Conservation (phyloP, 2,329 filamentous ascomycete genomes). For the Emericellopsis atlantica region DNA sequence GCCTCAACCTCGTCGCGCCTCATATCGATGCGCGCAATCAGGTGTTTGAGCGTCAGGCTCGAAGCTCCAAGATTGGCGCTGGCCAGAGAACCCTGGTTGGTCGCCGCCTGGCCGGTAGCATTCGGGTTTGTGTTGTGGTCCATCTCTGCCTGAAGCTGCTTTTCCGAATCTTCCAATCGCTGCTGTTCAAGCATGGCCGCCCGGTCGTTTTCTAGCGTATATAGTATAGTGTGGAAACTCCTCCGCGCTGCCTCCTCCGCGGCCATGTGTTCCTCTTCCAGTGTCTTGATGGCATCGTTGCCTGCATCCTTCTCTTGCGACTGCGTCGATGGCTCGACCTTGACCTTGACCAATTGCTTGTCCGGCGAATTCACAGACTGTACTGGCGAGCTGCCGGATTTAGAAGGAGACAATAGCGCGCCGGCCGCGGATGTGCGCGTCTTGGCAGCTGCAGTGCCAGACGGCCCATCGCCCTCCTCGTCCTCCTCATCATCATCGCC, state of each 20-base stretch:
- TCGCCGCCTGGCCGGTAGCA: constrained; percentile 34
- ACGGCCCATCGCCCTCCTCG: constrained; percentile 51
- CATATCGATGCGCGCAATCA: constrained; percentile 89
- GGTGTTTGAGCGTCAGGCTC: constrained; percentile 88
- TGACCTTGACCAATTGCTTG: constrained; percentile 40
- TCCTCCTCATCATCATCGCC: constrained; percentile 75
- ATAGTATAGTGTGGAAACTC: constrained; percentile 88
- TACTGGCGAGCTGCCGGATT: constrained; percentile 55
- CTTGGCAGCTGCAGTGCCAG: constrained; percentile 36
- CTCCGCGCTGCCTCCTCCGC: constrained; percentile 81
- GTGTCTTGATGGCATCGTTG: constrained; percentile 82
- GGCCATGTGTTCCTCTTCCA: constrained; percentile 84
- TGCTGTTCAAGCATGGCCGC: constrained; percentile 97
- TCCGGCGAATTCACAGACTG: constrained; percentile 50
- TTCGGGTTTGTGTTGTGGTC: constrained; percentile 49
- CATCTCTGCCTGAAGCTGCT: constrained; percentile 92
- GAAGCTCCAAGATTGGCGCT: constrained; percentile 92
- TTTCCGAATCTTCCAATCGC: constrained; percentile 89
- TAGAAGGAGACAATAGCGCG: constrained; percentile 54
- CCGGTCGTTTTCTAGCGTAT: constrained; percentile 88
- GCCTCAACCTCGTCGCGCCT: constrained; percentile 84
- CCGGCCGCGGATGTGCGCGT: constrained; percentile 37
- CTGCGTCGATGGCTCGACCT: constrained; percentile 32
- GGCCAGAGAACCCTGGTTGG: constrained; percentile 78
- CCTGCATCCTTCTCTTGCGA: constrained; percentile 50